Conservation (phyloP, 495 filamentous ascomycete species). For the Penicillium bialowiezense region DNA sequence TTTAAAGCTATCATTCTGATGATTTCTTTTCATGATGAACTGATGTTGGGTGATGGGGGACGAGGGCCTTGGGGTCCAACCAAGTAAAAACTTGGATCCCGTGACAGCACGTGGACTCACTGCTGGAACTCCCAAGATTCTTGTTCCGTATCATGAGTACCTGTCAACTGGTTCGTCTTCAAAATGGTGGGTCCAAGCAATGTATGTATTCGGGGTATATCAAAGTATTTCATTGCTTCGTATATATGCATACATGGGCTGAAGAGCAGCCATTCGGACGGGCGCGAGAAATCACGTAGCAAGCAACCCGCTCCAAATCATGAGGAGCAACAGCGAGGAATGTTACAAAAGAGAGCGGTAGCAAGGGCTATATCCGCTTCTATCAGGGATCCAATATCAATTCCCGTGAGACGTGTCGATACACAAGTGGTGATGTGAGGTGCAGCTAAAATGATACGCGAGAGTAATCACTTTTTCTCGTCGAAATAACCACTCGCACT, state of each 20-base stretch:
- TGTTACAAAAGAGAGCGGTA: constrained; percentile 1
- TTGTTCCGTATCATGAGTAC: too few relatives aligned
- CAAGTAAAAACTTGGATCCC: background rate
- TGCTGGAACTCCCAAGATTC: too few relatives aligned
- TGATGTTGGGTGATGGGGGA: background rate
- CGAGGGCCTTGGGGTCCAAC: background rate
- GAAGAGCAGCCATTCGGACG: constrained; percentile 2
- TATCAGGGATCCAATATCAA: constrained; percentile 22
- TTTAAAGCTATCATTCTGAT: background rate
- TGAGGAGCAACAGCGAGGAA: background rate
- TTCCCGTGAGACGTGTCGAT: constrained; percentile 8
- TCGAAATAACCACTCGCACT: constrained; percentile 34
- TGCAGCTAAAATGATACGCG: background rate
- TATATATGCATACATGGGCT: constrained; percentile 30
- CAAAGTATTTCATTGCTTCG: constrained; percentile 25
- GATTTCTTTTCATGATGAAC: constrained; percentile 13
- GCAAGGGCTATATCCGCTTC: constrained; percentile 6
- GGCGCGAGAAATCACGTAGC: background rate
- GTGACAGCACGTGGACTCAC: constrained; percentile 20
- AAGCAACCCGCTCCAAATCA: constrained; percentile 1
- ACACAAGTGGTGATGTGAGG: background rate
- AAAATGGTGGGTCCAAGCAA: background rate
- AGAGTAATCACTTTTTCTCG: constrained; percentile 20
- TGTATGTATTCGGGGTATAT: constrained; percentile 9
- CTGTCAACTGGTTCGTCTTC: background rate